Conservation (phyloP, 2,329 filamentous ascomycete species). For the Periglandula ipomoeae region DNA sequence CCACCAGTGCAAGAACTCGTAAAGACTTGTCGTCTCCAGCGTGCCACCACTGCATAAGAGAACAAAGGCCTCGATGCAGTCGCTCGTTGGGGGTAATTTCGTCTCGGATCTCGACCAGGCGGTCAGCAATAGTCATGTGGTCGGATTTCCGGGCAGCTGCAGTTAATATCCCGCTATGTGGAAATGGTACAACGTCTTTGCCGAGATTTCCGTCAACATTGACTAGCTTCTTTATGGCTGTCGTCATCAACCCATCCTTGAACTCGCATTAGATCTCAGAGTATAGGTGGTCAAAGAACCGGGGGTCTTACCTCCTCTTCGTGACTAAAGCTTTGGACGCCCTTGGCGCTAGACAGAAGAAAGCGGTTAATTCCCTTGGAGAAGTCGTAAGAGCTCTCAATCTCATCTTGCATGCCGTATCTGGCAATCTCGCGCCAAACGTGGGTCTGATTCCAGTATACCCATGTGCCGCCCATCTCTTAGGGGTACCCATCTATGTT, state of each 20-base stretch:
- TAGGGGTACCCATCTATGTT: conserved; percentile 33
- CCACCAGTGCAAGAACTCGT: conserved; percentile 41
- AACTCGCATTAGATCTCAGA: no score
- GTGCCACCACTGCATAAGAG: conserved; percentile 33
- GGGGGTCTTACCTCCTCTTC: neutral
- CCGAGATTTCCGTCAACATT: conserved; percentile 34
- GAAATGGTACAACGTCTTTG: conserved; percentile 28
- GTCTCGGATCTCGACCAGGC: conserved; percentile 30
- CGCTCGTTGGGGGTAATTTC: conserved; percentile 31
- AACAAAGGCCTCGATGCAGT: conserved; percentile 30
- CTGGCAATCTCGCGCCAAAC: conserved; percentile 35
- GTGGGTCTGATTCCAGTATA: conserved; percentile 34
- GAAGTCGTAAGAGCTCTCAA: conserved; percentile 31
- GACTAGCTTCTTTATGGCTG: conserved; percentile 30
- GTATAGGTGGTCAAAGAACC: neutral
- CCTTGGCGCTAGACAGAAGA: conserved; percentile 22
- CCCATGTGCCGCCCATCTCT: conserved; percentile 42
- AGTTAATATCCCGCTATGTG: conserved; percentile 26
- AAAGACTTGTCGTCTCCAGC: conserved; percentile 32
- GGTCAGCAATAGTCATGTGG: conserved; percentile 30
- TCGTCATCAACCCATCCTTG: conserved; percentile 21
- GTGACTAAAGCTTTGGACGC: conserved; percentile 11
- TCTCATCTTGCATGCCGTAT: conserved; percentile 33
- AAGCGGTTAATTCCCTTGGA: conserved; percentile 32
- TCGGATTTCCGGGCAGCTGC: conserved; percentile 27